Evolutionary conservation across 176 grass and related monocot species (phyloP).

Genomic region (Triticum turgidum): DNA sequence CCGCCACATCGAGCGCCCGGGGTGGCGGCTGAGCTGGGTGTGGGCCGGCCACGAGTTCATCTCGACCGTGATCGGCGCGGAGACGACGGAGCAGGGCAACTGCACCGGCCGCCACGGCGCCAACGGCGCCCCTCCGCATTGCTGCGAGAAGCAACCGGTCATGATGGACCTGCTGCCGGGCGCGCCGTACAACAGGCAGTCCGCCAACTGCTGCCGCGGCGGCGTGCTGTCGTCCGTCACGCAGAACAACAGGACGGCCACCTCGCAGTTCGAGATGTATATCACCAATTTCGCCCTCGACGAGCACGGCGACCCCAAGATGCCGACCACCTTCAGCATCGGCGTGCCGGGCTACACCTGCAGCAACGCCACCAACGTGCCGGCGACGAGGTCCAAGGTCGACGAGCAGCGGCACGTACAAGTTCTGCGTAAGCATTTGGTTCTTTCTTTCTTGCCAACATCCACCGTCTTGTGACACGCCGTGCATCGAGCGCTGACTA

Average conservation of each 20-base stretch:
- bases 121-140: constrained; percentile 31
- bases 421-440: constrained; percentile 32
- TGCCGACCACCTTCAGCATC: constrained; percentile 52
- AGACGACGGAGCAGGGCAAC: constrained; percentile 66
- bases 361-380: constrained; percentile 43
- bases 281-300: background rate
- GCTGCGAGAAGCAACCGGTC: constrained; percentile 51
- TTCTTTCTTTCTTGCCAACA: background rate
- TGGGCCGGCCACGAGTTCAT: constrained; percentile 61
- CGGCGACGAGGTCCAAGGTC: constrained; percentile 38
- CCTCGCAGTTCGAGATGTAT: constrained; percentile 49
- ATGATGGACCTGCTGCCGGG: constrained; percentile 46
- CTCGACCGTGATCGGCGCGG: constrained; percentile 38
- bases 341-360: constrained; percentile 72
- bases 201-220: constrained; percentile 58
- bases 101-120: constrained; percentile 27
- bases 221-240: constrained; percentile 53
- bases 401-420: constrained; percentile 33
- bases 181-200: constrained; percentile 49
- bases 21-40: constrained; percentile 70
- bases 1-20: constrained; percentile 69
- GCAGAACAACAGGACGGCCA: constrained; percentile 23
- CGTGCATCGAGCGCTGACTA: background rate
- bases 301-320: background rate
- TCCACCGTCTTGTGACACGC: background rate